These are phyloP conservation scores for Fusarium sp. DNA, from an alignment of 2,329 filamentous ascomycete species.

Conservation along the genomic window DNA sequence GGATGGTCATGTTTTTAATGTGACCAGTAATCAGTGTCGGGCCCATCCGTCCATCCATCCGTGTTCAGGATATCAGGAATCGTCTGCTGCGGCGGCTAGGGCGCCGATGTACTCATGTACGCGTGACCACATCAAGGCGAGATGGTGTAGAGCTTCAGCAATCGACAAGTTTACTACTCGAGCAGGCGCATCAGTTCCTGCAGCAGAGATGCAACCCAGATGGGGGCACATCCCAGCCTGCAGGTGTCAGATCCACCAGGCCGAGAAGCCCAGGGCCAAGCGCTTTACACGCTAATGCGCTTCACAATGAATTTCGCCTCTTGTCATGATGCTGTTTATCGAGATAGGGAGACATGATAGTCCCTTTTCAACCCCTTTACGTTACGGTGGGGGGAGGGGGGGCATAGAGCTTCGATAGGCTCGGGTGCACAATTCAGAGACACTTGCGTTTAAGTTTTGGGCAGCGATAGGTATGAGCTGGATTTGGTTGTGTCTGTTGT, in stretches of 20 bases:
- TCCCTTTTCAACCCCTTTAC: conserved; percentile 21
- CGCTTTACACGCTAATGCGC: conserved; percentile 30
- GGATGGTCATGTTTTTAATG: conserved; percentile 24
- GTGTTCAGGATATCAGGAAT: conserved; percentile 10
- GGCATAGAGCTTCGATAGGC: conserved; percentile 24
- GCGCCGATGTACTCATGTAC: conserved; percentile 19
- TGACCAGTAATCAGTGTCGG: conserved; percentile 23
- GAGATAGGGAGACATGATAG: conserved; percentile 16
- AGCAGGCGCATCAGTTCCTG: conserved; percentile 39
- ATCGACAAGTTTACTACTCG: conserved; percentile 24
- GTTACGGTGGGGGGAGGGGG: conserved; percentile 2
- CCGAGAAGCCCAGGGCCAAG: conserved; percentile 29
- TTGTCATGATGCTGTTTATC: conserved; percentile 23
- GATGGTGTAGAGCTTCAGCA: conserved; percentile 40
- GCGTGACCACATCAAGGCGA: conserved; percentile 26
- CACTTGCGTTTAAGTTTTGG: conserved; percentile 24
- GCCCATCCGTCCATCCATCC: conserved; percentile 29
- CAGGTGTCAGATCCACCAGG: conserved; percentile 42
- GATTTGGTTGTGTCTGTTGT: conserved; percentile 7
- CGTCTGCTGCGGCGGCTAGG: conserved; percentile 11
- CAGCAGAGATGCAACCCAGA: conserved; percentile 39
- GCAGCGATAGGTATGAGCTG: conserved; percentile 31
- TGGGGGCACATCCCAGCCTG: conserved; percentile 31
- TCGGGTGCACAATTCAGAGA: conserved; percentile 14
- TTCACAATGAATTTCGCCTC: conserved; percentile 26